Evolutionary conservation across 2,329 filamentous ascomycete genomes (phyloP), one percentile per base, ranked within the genome.

Genomic region (Orbilia javanica): DNA sequence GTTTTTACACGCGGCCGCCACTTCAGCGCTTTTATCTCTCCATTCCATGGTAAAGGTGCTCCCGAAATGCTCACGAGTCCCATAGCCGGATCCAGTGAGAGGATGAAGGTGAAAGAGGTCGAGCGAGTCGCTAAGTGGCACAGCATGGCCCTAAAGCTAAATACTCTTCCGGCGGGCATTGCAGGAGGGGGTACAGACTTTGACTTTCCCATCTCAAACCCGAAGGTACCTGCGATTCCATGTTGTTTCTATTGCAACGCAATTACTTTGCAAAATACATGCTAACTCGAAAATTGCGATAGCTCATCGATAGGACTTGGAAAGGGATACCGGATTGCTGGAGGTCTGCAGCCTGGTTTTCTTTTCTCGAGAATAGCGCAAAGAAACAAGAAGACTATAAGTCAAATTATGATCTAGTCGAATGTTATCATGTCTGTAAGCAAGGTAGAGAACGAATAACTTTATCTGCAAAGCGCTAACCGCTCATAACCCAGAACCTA

Each of bases 251-350:
- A 0, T 34, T 6, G 29, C 5, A 2, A 2, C 36, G 15, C 7
- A 46, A 48, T 25, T 13, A 15, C 18, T 10, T 1, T 13, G 13
- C 2, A 4, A n/a, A n/a, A 25, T 4, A 4, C 15, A 6, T 13
- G 5, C 62, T 77, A 5, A 70, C 44, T 1, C 20, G 3, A 4
- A 1, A 5, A 31, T 6, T 25, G n/a, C 7, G 20, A 18, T 42
- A 97, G 84, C 86, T 99, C 50, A 90, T 97, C 74, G 92, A 94
- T 80, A 89, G 96, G 70, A 96, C 94, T 0, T 99, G 96, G 96
- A 99, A 99, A 83, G 96, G 96, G 31, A 97, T 99, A 79, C 96
- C 96, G 0, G 96, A 99, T 84, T 90, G 93, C 79, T 99, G 96
- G 96, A 91, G 96, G 64, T 89, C 92, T 34, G 92, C 93, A 0